These are phyloP conservation scores for Colletotrichum sp. DNA, from an alignment of 2,329 filamentous ascomycete species.

Conservation along the genomic window DNA sequence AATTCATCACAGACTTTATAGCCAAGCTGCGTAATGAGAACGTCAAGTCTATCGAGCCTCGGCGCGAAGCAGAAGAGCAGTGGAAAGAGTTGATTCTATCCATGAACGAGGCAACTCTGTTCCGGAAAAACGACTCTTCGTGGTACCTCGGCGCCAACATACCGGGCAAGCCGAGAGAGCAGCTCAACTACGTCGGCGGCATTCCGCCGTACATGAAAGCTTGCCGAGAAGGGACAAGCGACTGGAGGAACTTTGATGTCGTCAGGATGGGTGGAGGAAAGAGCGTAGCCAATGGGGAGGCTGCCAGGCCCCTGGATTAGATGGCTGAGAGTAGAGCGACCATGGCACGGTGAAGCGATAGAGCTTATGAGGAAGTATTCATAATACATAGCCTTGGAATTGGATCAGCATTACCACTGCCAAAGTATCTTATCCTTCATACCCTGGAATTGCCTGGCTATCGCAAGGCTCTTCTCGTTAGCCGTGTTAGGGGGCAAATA, in stretches of 20 bases:
- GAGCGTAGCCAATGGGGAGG: background rate
- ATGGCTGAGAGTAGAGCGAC: background rate
- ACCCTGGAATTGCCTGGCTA: background rate
- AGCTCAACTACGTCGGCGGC: conserved; percentile 23
- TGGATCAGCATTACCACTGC: background rate
- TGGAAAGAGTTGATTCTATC: conserved; percentile 21
- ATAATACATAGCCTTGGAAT: background rate
- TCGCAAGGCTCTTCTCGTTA: rapidly evolving
- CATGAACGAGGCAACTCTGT: conserved; percentile 20
- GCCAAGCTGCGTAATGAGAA: conserved; percentile 6
- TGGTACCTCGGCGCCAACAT: conserved; percentile 29
- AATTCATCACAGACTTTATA: conserved; percentile 19
- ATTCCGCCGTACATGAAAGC: conserved; percentile 14
- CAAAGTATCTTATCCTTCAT: background rate
- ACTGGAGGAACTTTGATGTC: conserved; percentile 5
- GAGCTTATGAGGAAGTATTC: background rate
- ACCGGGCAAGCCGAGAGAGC: conserved; percentile 24
- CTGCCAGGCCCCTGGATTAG: background rate
- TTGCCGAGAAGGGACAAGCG: conserved; percentile 7
- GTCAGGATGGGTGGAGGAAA: background rate
- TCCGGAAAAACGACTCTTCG: conserved; percentile 20
- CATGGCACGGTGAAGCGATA: background rate
- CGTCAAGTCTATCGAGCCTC: conserved; percentile 20
- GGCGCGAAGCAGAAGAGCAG: background rate
- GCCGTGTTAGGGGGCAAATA: background rate